Conservation (phyloP, 1,139 yeast genomes). For the Saccharomyces pastorianus region DNA sequence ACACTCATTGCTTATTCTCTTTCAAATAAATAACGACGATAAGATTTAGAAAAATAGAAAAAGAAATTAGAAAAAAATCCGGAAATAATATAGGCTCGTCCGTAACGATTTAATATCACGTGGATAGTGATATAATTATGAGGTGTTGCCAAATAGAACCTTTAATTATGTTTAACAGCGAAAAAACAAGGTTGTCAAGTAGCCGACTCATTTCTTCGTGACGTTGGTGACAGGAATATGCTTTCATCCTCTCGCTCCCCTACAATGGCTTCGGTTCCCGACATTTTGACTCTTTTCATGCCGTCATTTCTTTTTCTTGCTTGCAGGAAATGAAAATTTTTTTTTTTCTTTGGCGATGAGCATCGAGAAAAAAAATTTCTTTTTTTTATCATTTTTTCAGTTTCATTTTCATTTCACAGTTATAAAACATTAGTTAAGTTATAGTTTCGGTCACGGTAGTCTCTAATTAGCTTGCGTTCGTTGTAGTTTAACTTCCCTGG, state of each 20-base stretch:
- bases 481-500: background rate
- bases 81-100: background rate
- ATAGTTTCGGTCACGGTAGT: background rate
- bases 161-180: background rate
- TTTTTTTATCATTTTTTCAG: conserved; percentile 30
- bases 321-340: background rate
- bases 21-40: background rate
- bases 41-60: background rate
- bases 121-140: background rate
- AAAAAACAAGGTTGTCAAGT: background rate
- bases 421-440: background rate
- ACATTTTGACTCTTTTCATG: background rate
- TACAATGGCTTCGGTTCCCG: background rate
- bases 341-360: background rate
- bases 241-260: background rate
- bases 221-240: background rate
- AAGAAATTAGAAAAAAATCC: background rate
- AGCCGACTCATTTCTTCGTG: background rate
- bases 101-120: background rate
- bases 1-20: background rate
- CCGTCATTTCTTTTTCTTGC: background rate
- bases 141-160: background rate
- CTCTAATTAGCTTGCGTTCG: background rate
- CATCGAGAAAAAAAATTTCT: background rate
- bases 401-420: conserved; percentile 30